A percentile compares a stretch with the other conserved stretches of the same genome.
Conservation (phyloP, 108 stramenopile species). For the Fistulifera solaris region DNA sequence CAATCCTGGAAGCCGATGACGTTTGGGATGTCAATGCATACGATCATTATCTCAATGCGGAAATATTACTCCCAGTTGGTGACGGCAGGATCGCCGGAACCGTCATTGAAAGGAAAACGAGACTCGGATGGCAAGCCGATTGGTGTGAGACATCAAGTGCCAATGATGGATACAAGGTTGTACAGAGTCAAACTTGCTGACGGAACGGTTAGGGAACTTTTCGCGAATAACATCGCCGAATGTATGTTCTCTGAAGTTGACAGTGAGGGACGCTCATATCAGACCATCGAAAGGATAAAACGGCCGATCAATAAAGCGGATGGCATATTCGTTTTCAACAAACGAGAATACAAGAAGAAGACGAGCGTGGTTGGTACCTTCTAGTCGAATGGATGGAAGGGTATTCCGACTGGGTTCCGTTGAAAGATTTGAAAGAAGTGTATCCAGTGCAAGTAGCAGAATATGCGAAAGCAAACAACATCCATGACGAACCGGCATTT, state of each 20-base stretch:
- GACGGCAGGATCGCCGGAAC: slow-evolving; percentile 5
- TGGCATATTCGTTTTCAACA: slow-evolving; percentile 1
- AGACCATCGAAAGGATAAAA: slow-evolving; percentile 16
- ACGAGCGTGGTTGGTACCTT: slow-evolving; percentile 46
- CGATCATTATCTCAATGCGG: slow-evolving; percentile 17
- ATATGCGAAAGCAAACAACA: slow-evolving; percentile 9
- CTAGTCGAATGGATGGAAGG: slow-evolving; percentile 35
- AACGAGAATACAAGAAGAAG: slow-evolving; percentile 5
- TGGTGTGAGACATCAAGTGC: slow-evolving; percentile 15
- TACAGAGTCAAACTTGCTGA: slow-evolving; percentile 33
- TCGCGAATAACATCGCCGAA: slow-evolving; percentile 26
- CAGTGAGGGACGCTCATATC: slow-evolving; percentile 5
- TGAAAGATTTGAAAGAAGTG: slow-evolving; percentile 18
- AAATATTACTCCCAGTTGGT: slow-evolving; percentile 12
- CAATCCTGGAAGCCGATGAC: not conserved
- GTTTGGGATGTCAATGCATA: not conserved
- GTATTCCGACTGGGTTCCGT: slow-evolving; percentile 3
- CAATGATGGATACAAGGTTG: slow-evolving; percentile 19
- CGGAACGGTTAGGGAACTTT: slow-evolving; percentile 14
- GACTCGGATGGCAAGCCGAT: slow-evolving; percentile 18
- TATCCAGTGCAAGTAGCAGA: slow-evolving; percentile 20
- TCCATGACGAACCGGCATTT: slow-evolving; percentile 17
- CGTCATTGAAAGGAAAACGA: slow-evolving; percentile 12
- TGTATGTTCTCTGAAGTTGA: slow-evolving; percentile 15
- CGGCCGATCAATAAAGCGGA: slow-evolving; percentile 9